These are phyloP conservation scores for Barnettozyma hawaiiensis DNA, from an alignment of 1,139 yeast genomes.

Conservation along the genomic window DNA sequence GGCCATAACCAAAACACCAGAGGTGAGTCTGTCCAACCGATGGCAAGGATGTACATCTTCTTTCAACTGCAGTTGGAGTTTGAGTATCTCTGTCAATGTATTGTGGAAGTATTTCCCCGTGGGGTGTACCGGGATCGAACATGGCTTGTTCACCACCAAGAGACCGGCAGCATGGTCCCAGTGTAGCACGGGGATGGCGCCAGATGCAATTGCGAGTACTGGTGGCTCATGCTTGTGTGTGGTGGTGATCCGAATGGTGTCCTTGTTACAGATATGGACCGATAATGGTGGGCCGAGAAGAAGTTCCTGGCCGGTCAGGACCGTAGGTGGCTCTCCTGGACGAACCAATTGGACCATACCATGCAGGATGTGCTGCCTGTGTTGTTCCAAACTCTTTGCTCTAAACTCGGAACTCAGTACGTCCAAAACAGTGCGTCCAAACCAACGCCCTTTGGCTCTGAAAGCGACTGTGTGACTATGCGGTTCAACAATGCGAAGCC, in stretches of 20 bases:
- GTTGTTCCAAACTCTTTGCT: constrained; percentile 43
- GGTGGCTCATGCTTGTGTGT: constrained; percentile 69
- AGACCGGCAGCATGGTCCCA: constrained; percentile 47
- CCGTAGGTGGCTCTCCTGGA: constrained; percentile 9
- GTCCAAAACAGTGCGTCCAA: constrained; percentile 65
- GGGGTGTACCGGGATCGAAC: constrained; percentile 79
- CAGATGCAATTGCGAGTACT: constrained; percentile 55
- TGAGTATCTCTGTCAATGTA: constrained; percentile 54
- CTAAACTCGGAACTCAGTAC: constrained; percentile 79
- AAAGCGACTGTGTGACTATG: constrained; percentile 78
- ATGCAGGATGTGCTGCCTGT: background rate
- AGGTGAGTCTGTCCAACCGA: constrained; percentile 67
- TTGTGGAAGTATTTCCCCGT: constrained; percentile 60
- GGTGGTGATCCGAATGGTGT: constrained; percentile 39
- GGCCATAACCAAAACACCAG: constrained; percentile 64
- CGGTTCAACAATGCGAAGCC: constrained; percentile 69
- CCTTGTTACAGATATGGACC: constrained; percentile 39
- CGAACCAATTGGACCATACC: background rate
- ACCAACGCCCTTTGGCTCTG: constrained; percentile 86
- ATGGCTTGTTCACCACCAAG: constrained; percentile 65
- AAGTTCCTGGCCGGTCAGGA: constrained; percentile 14
- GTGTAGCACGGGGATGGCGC: constrained; percentile 57
- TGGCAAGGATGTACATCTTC: constrained; percentile 51
- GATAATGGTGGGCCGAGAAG: constrained; percentile 15
- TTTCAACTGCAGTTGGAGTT: constrained; percentile 32